Percentiles rank a stretch among this genome's conserved stretches.
These are phyloP conservation scores for Sophora flavescens DNA, from an alignment of 306 rosid genomes.

Conservation along the genomic window DNA sequence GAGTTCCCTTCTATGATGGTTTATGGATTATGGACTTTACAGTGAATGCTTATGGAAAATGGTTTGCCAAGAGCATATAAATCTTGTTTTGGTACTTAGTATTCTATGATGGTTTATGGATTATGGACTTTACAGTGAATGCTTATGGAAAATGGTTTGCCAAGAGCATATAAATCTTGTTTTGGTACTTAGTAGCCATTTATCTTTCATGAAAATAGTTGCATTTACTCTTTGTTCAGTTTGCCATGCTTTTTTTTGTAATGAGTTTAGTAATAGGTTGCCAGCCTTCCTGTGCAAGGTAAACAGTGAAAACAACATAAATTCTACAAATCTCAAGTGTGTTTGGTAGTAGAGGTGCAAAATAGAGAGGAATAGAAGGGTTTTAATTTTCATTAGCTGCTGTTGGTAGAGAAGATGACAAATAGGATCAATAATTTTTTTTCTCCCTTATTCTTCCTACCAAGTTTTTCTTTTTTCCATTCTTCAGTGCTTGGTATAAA, in stretches of 20 bases:
- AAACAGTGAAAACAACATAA: neutral
- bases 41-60: conserved; percentile 22
- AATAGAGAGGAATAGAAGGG: conserved; percentile 12
- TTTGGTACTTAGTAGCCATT: neutral
- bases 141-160: neutral
- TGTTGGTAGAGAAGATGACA: neutral
- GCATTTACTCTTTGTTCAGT: conserved; percentile 6
- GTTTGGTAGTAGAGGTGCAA: conserved; percentile 2
- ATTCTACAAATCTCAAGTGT: conserved; percentile 5
- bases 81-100: neutral
- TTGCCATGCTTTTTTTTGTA: neutral
- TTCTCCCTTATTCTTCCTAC: conserved; percentile 15
- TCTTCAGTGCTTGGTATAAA: neutral
- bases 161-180: neutral
- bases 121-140: conserved; percentile 32
- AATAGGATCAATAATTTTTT: neutral
- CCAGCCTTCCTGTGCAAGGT: conserved; percentile 14
- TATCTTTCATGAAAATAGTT: conserved; percentile 24
- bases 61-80: neutral
- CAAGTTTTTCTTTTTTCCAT: neutral
- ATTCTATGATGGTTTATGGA: no score
- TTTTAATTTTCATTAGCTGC: neutral
- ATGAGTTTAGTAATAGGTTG: conserved; percentile 6
- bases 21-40: conserved; percentile 8
- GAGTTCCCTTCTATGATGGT: conserved; percentile 8